Percentiles rank a stretch among this genome's conserved stretches.
Evolutionary conservation across 2,329 filamentous ascomycete species (phyloP).

Genomic region (Aspergillus ruber): DNA sequence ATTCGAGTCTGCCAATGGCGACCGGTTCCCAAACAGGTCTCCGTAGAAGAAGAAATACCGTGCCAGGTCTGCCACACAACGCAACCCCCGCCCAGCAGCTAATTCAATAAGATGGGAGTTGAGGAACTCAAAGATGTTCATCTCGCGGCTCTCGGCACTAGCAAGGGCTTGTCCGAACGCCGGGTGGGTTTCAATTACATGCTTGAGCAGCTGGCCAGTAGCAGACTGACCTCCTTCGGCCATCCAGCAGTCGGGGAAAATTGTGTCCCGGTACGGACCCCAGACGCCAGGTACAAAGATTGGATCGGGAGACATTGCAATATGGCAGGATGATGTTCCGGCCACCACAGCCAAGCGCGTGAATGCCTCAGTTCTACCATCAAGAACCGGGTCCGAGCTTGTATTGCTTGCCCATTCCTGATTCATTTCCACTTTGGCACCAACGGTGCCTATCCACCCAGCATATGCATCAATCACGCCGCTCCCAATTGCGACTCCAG

Average conservation of each 20-base stretch:
- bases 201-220: conserved; percentile 82
- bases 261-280: conserved; percentile 87
- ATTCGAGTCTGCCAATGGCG: conserved; percentile 78
- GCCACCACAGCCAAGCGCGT: conserved; percentile 83
- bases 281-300: conserved; percentile 90
- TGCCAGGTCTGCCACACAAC: conserved; percentile 64
- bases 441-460: conserved; percentile 92
- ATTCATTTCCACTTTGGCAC: conserved; percentile 72
- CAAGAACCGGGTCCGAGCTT: conserved; percentile 60
- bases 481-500: conserved; percentile 84
- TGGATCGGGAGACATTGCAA: conserved; percentile 84
- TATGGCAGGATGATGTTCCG: conserved; percentile 91
- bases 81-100: background rate
- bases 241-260: conserved; percentile 85
- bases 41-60: conserved; percentile 96
- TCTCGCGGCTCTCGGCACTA: conserved; percentile 68
- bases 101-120: conserved; percentile 42
- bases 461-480: conserved; percentile 95
- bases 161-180: conserved; percentile 71
- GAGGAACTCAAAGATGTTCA: conserved; percentile 86
- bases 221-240: conserved; percentile 91
- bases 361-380: conserved; percentile 72
- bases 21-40: conserved; percentile 90
- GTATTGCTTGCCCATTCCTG: conserved; percentile 53
- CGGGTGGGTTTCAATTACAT: conserved; percentile 86